A percentile compares a stretch with the other conserved stretches of the same genome.
These are phyloP conservation scores for Nevesoporus exiguus DNA, from an alignment of 768 basidiomycete species.

Conservation along the genomic window DNA sequence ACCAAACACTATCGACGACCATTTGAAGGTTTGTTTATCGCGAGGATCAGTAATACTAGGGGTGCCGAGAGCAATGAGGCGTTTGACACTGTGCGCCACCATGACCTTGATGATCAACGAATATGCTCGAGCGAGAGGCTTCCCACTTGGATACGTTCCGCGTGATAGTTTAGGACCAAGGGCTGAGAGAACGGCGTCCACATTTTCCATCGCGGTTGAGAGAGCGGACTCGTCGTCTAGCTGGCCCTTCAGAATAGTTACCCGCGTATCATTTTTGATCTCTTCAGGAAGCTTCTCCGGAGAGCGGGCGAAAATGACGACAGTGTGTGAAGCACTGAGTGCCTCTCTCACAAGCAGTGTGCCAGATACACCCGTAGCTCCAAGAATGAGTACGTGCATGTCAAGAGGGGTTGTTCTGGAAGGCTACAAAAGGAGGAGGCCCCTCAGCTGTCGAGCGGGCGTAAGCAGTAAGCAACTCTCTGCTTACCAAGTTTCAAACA, in stretches of 20 bases:
- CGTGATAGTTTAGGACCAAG: conserved; percentile 49
- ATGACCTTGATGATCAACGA: conserved; percentile 52
- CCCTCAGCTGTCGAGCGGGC: background rate
- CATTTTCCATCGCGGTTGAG: conserved; percentile 49
- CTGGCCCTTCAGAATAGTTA: conserved; percentile 52
- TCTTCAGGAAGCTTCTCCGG: conserved; percentile 60
- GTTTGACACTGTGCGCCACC: conserved; percentile 47
- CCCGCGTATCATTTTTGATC: conserved; percentile 40
- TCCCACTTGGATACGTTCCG: conserved; percentile 43
- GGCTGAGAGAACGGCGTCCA: conserved; percentile 62
- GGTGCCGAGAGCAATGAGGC: conserved; percentile 66
- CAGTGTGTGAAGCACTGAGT: conserved; percentile 41
- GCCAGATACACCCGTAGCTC: conserved; percentile 64
- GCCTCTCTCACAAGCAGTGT: conserved; percentile 53
- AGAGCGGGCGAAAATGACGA: conserved; percentile 63
- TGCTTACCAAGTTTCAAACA: background rate
- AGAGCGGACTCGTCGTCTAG: conserved; percentile 51
- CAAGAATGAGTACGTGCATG: conserved; percentile 64
- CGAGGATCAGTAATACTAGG: conserved; percentile 58
- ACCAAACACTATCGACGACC: conserved; percentile 36
- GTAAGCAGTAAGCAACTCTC: background rate
- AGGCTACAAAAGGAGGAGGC: background rate
- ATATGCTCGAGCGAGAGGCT: conserved; percentile 64
- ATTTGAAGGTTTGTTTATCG: conserved; percentile 51
- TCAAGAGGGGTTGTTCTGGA: background rate